phyloP scores from a whole-genome alignment of 2,329 filamentous ascomycete genomes.

The Stagonosporopsis cucurbitacearum region DNA sequence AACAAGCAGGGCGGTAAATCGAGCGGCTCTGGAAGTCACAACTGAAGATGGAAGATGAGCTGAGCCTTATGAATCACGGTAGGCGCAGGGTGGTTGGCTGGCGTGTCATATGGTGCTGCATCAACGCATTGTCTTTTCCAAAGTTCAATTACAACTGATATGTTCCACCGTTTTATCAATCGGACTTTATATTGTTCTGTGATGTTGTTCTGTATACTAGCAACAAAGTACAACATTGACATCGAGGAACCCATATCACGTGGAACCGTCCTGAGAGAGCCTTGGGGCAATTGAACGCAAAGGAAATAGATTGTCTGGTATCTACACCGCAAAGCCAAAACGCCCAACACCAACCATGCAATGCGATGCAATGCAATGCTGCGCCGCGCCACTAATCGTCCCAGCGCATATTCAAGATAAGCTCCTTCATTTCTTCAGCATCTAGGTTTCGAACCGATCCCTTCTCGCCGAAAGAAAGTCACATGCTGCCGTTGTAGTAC shows the following conservation, averaged over 20 bases:
- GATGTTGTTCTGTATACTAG: not conserved
- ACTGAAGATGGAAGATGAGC: not conserved
- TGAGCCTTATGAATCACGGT: not conserved
- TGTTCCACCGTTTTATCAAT: not conserved
- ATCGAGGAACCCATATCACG: not conserved
- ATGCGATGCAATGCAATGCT: slow-evolving; percentile 15
- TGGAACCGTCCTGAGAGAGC: not conserved
- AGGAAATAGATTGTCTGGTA: slow-evolving; percentile 9
- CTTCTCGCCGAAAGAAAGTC: slow-evolving; percentile 27
- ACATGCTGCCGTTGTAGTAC: slow-evolving; percentile 40
- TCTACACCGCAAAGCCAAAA: slow-evolving; percentile 9
- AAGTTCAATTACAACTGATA: not conserved
- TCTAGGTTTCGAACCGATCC: slow-evolving; percentile 15
- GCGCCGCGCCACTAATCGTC: slow-evolving; percentile 32
- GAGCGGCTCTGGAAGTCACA: slow-evolving; percentile 25
- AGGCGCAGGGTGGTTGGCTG: not conserved
- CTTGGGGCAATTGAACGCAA: not conserved
- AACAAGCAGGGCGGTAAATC: slow-evolving; percentile 47
- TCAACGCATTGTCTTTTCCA: not conserved
- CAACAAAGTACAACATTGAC: too few relatives aligned
- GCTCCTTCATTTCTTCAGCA: slow-evolving; percentile 31
- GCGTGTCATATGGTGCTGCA: not conserved
- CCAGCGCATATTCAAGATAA: slow-evolving; percentile 41
- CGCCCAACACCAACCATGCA: slow-evolving; percentile 4
- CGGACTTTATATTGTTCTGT: not conserved